Evolutionary conservation across 2,329 filamentous ascomycete species (phyloP).

Genomic region (Biscogniauxia mediterranea): DNA sequence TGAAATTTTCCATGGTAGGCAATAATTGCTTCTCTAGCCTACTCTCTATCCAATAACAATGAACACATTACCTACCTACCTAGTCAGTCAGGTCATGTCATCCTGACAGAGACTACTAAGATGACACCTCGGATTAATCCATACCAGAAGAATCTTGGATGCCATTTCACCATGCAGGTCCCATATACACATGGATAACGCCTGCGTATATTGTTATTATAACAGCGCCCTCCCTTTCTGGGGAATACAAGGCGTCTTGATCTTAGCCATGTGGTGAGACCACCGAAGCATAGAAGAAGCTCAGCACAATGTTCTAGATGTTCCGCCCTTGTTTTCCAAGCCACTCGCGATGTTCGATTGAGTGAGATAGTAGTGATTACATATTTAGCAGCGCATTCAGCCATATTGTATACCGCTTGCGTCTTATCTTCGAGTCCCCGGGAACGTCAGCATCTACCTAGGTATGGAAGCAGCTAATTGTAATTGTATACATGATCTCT

Average conservation of each 20-base stretch:
- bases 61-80: background rate
- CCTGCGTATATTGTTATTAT: background rate
- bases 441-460: too few relatives aligned
- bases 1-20: background rate
- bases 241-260: background rate
- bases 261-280: background rate
- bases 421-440: too few relatives aligned
- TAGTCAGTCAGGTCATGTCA: too few relatives aligned
- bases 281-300: too few relatives aligned
- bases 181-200: background rate
- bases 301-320: too few relatives aligned
- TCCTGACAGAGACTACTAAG: background rate
- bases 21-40: background rate
- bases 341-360: too few relatives aligned
- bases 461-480: too few relatives aligned
- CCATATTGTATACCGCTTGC: too few relatives aligned
- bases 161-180: background rate
- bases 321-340: too few relatives aligned
- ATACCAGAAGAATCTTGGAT: background rate
- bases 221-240: background rate
- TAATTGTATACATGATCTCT: background rate
- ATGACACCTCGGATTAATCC: background rate
- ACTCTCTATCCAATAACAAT: background rate
- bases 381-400: too few relatives aligned
- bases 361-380: too few relatives aligned